Conservation (phyloP, 176 grass and related monocot species). For the bread wheat (Triticum aestivum) region DNA sequence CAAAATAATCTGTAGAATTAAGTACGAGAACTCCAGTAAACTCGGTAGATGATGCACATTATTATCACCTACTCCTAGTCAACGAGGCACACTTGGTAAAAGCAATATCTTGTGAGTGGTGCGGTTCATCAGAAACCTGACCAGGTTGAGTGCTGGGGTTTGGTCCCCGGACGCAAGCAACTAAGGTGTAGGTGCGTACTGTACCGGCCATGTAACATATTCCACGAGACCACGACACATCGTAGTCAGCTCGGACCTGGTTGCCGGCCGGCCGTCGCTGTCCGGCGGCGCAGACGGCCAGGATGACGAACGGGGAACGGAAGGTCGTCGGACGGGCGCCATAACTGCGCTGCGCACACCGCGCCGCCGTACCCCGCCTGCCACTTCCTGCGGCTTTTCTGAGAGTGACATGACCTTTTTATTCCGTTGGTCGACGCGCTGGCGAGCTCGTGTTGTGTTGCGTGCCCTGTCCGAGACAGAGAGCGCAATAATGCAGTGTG, state of each 20-base stretch:
- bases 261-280: neutral
- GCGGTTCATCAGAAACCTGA: neutral
- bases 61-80: neutral
- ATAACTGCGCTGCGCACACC: neutral
- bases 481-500: conserved; percentile 23
- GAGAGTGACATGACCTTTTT: conserved; percentile 24
- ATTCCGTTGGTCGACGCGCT: conserved; percentile 36
- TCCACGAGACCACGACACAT: neutral
- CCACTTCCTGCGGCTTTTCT: neutral
- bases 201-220: neutral
- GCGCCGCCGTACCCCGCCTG: neutral
- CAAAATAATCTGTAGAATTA: neutral
- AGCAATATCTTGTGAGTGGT: neutral
- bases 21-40: neutral
- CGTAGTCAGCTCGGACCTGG: neutral
- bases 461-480: neutral
- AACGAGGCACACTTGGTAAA: neutral
- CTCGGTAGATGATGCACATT: neutral
- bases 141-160: neutral
- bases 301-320: neutral
- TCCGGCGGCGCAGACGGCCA: neutral
- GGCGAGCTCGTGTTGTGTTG: neutral
- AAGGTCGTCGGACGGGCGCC: neutral
- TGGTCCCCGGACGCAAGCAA: neutral
- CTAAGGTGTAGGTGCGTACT: neutral